Evolutionary conservation across 78 protist genomes (phyloP).

Genomic region (Chrysochromulina parva): DNA sequence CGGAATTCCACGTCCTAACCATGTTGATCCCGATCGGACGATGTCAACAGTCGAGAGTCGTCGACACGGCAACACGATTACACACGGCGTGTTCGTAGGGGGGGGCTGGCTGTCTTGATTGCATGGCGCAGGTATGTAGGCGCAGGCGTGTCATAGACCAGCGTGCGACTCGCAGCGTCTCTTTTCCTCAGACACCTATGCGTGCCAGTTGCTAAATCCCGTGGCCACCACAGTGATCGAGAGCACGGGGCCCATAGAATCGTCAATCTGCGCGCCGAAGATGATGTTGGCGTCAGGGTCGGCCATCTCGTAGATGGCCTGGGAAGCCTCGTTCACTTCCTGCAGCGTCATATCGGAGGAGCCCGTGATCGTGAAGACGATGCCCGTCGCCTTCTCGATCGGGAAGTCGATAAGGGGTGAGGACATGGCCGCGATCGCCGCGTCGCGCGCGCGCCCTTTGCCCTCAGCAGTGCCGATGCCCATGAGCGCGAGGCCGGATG

Average conservation of each 20-base stretch:
- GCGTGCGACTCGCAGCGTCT: no score
- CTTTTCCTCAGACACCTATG: not conserved
- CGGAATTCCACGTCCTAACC: no score
- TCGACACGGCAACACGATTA: no score
- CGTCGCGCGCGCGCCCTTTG: slow-evolving; percentile 38
- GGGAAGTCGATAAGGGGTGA: slow-evolving; percentile 45
- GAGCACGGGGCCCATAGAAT: not conserved
- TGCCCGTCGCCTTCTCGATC: not conserved
- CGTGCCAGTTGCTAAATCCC: not conserved
- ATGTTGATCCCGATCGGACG: no score
- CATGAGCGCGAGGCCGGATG: slow-evolving; percentile 33
- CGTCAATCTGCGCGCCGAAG: slow-evolving; percentile 39
- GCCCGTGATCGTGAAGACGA: slow-evolving; percentile 21
- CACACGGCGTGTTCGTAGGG: no score
- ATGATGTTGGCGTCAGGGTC: slow-evolving; percentile 36
- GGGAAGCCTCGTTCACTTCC: not conserved
- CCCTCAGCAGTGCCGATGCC: slow-evolving; percentile 39
- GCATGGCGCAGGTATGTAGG: no score
- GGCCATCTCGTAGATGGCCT: slow-evolving; percentile 8
- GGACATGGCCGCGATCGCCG: slow-evolving; percentile 39
- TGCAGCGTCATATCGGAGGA: not conserved
- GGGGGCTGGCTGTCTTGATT: no score
- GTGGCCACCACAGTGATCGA: slow-evolving; percentile 14
- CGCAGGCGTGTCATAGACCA: no score
- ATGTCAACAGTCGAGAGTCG: no score